Base-by-base conservation (phyloP, 305 asterid genomes). In the Caryopteris hybrid region DNA sequence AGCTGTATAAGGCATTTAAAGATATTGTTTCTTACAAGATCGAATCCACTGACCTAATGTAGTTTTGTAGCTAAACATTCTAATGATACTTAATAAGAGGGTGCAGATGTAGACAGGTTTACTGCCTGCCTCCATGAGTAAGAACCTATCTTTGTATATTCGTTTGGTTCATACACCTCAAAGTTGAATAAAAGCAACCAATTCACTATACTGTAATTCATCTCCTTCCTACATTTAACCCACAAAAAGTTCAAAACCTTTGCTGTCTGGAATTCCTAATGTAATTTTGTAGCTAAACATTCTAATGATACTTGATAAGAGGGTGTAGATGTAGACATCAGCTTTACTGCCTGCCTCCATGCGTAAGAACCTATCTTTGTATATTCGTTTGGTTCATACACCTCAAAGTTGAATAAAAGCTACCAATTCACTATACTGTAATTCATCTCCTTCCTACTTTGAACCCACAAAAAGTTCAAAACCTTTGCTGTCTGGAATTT, bases 241-340 rank as follows among this genome's bases (percentile, higher is more conserved):
- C 61, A 51, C 18, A 21, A 22, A 58, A 59, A 36, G 11, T 60
- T 27, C 52, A 21, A 12, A 51, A 41, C 43, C 3, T 47, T 27
- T 11, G 43, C 22, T 72, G 29, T 33, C 11, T 74, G 20, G 48
- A 25, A 22, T 36, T 74, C n/a, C n/a, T n/a, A n/a, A n/a, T 14
- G 23, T 50, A 60, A 2, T 31, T 17, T 51, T 65, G 20, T 46
- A 69, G 61, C 75, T 20, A 21, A 20, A 62, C 54, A 61, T 52
- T 14, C 13, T 21, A 11, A 18, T 45, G n/a, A 14, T 58, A 22
- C 20, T n/a, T n/a, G n/a, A n/a, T n/a, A n/a, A n/a, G n/a, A n/a
- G n/a, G n/a, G n/a, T n/a, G n/a, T n/a, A n/a, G n/a, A 27, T 45
- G 48, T 50, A 23, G 14, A 61, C 16, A 58, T 12, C 42, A 14